These are phyloP conservation scores for Monosporozyma aerobia DNA, from an alignment of 805 yeast species.

Conservation along the genomic window DNA sequence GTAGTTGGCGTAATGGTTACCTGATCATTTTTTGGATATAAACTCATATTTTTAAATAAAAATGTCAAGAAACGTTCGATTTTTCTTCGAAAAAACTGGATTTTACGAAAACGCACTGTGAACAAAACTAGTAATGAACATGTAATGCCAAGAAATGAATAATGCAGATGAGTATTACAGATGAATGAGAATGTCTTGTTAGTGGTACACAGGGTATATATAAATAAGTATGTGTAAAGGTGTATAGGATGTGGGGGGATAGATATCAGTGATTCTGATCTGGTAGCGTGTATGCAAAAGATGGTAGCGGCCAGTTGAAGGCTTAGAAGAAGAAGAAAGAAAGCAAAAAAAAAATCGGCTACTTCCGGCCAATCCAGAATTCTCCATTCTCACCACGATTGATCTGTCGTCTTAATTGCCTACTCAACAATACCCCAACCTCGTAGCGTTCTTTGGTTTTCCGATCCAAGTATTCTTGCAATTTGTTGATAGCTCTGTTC, in stretches of 20 bases:
- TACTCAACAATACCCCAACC: conserved; percentile 33
- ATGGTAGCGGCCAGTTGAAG: neutral
- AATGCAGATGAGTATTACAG: neutral
- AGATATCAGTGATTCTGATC: neutral
- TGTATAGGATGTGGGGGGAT: neutral
- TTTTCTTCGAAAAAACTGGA: neutral
- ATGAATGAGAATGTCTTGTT: neutral
- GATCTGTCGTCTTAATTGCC: conserved; percentile 34
- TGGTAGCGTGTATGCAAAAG: neutral
- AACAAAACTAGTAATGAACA: no score
- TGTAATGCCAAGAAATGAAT: neutral
- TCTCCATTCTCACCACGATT: conserved; percentile 35
- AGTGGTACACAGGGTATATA: neutral
- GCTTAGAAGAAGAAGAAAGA: neutral
- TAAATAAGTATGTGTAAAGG: neutral
- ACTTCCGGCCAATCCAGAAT: conserved; percentile 28
- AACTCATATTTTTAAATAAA: neutral
- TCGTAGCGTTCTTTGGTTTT: conserved; percentile 38
- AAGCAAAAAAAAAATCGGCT: neutral
- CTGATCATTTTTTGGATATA: neutral
- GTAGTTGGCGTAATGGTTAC: neutral
- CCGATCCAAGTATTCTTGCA: conserved; percentile 34
- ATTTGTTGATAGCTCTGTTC: conserved; percentile 29
- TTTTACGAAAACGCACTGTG: neutral
- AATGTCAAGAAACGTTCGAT: neutral